Base-by-base conservation (phyloP, 192 early-diverging fungal genomes). In the Coemansia sp. region DNA sequence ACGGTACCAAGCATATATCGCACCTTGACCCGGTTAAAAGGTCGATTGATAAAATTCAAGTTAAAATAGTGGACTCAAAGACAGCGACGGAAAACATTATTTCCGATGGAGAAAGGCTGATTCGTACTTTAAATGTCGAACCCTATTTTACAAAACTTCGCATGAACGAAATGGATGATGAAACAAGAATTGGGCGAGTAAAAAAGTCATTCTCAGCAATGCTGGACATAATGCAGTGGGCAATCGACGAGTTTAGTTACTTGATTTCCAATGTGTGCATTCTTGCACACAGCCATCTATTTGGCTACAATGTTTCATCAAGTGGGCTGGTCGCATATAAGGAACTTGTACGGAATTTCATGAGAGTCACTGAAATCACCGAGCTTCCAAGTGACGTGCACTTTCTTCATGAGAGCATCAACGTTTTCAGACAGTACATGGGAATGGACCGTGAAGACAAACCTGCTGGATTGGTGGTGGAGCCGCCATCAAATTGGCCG, bases 401-500 rank as follows among this genome's bases (percentile, higher is more conserved):
- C 9, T 34, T 30, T 38, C 45, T 78, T 34, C 55, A 67, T 1
- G 56, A 43, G 20, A 63, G 44, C 33, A 68, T 70, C 38, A 58
- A 70, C 35, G 34, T 59, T 21, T 78, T 73, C 34, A 67, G 77
- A 6, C 71, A 64, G 14, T 78, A 76, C 5, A 65, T 70, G 10
- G 57, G 67, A 3, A 72, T 83, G 7, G 68, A 65, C 67, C 76
- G 90, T 6, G 30, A 30, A 30, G 30, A 30, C 30, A 30, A 30
- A 30, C 30, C 30, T 2, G 1, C 30, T 30, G 30, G 86, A 86
- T 30, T 78, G 87, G 10, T 87, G 78, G 18, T 60, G 1, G 38
- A 65, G 85, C 46, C 70, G 86, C 41, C 82, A 45, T 20, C 89
- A 86, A 66, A 73, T 78, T 94, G 93, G 93, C 93, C 92, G 2